A percentile compares a stretch with the other conserved stretches of the same genome.
These are phyloP conservation scores for Aspergillus indologenus DNA, from an alignment of 495 filamentous ascomycete species.

Conservation along the genomic window DNA sequence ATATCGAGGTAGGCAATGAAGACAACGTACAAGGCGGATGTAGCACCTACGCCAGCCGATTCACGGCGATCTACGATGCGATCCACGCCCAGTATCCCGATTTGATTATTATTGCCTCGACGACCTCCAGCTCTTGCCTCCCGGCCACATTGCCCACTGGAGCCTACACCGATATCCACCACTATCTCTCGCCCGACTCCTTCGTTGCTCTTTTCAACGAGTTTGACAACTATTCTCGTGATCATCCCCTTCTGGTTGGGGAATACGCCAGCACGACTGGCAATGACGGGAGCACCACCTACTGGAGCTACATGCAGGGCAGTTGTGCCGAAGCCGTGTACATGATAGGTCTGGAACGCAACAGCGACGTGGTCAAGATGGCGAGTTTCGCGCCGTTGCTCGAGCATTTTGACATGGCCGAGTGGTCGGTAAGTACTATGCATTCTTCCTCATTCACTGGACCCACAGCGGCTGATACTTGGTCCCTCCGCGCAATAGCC, in stretches of 20 bases:
- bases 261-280: slow-evolving; percentile 30
- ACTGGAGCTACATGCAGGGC: slow-evolving; percentile 1
- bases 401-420: slow-evolving; percentile 1
- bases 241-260: slow-evolving; percentile 45
- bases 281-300: background rate
- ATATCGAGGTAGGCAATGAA: slow-evolving; percentile 56
- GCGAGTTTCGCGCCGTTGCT: background rate
- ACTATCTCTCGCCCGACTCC: slow-evolving; percentile 49
- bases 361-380: slow-evolving; percentile 1
- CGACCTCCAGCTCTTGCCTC: slow-evolving; percentile 17
- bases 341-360: background rate
- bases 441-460: background rate
- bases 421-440: slow-evolving; percentile 1
- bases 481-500: background rate
- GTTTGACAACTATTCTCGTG: slow-evolving; percentile 44
- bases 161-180: slow-evolving; percentile 46
- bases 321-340: background rate
- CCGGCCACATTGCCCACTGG: slow-evolving; percentile 36
- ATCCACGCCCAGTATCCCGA: slow-evolving; percentile 48
- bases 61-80: slow-evolving; percentile 43
- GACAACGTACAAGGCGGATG: slow-evolving; percentile 45
- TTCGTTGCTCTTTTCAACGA: slow-evolving; percentile 53
- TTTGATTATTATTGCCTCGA: slow-evolving; percentile 47
- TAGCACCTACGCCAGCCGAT: slow-evolving; percentile 39
- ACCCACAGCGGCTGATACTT: background rate